Percentiles rank a stretch among this genome's conserved stretches.
Conservation (phyloP, 108 stramenopile species). For the Pelagomonas calceolata region DNA sequence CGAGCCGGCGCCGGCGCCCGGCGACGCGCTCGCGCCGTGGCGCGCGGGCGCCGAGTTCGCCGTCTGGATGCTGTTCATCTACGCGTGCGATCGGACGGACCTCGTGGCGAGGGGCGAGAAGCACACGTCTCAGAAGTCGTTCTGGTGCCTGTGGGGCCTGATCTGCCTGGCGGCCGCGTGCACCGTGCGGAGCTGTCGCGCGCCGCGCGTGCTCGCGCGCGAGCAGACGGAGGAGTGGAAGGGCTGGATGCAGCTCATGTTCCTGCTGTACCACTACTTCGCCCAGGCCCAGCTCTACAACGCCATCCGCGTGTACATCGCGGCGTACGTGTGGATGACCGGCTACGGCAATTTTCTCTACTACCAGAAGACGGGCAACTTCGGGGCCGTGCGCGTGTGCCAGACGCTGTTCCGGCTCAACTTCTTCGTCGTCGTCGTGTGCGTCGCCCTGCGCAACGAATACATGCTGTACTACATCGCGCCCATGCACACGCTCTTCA, state of each 20-base stretch:
- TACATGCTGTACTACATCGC: constrained; percentile 98
- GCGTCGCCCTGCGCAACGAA: constrained; percentile 75
- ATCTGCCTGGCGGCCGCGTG: constrained; percentile 16
- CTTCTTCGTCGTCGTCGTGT: constrained; percentile 82
- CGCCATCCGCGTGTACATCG: constrained; percentile 86
- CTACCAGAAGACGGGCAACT: constrained; percentile 83
- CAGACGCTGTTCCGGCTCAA: constrained; percentile 97
- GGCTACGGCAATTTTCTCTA: constrained; percentile 92
- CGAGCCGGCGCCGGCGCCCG: not conserved
- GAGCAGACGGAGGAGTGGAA: constrained; percentile 99
- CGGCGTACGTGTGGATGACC: constrained; percentile 98
- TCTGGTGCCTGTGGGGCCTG: not conserved
- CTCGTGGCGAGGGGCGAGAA: not conserved
- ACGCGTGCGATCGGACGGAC: not conserved
- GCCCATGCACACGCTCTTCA: constrained; percentile 93
- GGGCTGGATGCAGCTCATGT: constrained; percentile 98
- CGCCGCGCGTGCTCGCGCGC: constrained; percentile 63
- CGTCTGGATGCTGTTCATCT: not conserved
- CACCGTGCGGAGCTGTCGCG: constrained; percentile 27
- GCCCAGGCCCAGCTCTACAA: constrained; percentile 90
- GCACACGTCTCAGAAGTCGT: not conserved
- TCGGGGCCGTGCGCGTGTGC: constrained; percentile 67
- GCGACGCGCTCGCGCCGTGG: not conserved
- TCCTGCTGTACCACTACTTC: constrained; percentile 94
- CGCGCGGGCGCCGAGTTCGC: not conserved